These are phyloP conservation scores for Fusarium musae DNA, from an alignment of 2,329 filamentous ascomycete species.

Conservation along the genomic window DNA sequence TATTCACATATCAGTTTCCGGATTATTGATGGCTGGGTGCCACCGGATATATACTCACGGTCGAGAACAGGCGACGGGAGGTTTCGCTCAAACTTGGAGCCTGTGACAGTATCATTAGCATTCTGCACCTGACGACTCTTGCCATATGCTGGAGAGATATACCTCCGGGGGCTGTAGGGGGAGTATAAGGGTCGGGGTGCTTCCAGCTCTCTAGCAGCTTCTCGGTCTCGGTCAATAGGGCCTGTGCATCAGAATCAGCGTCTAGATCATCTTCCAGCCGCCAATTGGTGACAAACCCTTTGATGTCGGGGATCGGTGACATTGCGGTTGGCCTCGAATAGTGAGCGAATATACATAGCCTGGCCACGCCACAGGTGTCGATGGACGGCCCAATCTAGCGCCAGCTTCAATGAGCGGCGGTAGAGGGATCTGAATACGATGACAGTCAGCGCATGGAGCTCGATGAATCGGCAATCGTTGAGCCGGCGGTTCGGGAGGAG, in stretches of 20 bases:
- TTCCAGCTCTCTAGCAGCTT: constrained; percentile 93
- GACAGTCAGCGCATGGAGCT: constrained; percentile 28
- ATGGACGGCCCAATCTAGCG: constrained; percentile 95
- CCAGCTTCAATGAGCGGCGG: constrained; percentile 89
- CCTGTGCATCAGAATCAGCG: constrained; percentile 61
- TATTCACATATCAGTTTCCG: constrained; percentile 30
- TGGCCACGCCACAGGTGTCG: constrained; percentile 94
- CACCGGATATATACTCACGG: constrained; percentile 67
- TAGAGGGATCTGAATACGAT: constrained; percentile 75
- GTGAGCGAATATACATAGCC: constrained; percentile 91
- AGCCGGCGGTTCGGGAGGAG: constrained; percentile 19
- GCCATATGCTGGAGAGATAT: constrained; percentile 44
- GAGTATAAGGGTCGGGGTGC: constrained; percentile 92
- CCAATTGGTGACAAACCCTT: constrained; percentile 67
- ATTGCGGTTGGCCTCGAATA: constrained; percentile 93
- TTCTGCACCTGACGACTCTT: neutral
- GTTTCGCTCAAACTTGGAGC: constrained; percentile 97
- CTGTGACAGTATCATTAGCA: constrained; percentile 56
- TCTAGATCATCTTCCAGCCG: neutral
- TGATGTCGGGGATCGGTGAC: constrained; percentile 87
- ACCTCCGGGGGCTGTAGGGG: constrained; percentile 95
- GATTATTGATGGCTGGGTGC: neutral
- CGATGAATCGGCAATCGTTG: constrained; percentile 2
- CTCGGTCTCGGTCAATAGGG: constrained; percentile 87
- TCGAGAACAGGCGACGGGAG: constrained; percentile 81